phyloP scores from a whole-genome alignment of 352 stramenopile species.

The Bremia lactucae region DNA sequence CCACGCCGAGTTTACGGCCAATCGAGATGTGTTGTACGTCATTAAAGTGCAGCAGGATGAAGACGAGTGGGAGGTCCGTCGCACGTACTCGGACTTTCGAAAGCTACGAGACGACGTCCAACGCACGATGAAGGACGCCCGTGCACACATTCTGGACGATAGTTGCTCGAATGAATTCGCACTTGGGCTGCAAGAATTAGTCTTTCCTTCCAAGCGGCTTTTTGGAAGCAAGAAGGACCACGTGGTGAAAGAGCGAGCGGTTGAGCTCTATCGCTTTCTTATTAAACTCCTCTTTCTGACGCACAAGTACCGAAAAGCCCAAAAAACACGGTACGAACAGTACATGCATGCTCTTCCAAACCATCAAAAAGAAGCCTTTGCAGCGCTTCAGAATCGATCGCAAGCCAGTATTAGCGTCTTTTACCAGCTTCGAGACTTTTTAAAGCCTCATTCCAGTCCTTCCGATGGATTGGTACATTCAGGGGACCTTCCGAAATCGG shows the following conservation, averaged over 20 bases:
- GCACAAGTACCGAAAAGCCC: constrained; percentile 63
- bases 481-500: constrained; percentile 9
- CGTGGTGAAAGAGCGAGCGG: constrained; percentile 60
- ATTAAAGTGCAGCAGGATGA: constrained; percentile 62
- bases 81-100: constrained; percentile 65
- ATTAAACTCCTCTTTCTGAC: constrained; percentile 62
- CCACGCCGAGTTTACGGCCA: constrained; percentile 68
- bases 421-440: constrained; percentile 56
- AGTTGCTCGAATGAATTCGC: constrained; percentile 33
- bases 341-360: constrained; percentile 24
- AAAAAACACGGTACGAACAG: constrained; percentile 48
- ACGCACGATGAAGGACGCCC: constrained; percentile 51
- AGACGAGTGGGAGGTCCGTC: constrained; percentile 61
- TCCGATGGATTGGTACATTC: constrained; percentile 13
- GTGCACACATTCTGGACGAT: constrained; percentile 36
- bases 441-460: constrained; percentile 40
- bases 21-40: constrained; percentile 61
- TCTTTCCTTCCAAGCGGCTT: constrained; percentile 51
- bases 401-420: constrained; percentile 57
- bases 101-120: constrained; percentile 55
- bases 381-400: constrained; percentile 25
- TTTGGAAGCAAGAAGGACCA: constrained; percentile 61
- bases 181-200: constrained; percentile 20
- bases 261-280: constrained; percentile 67
- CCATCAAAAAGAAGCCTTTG: constrained; percentile 16